phyloP scores from a whole-genome alignment of 2,329 filamentous ascomycete species.

The Colletotrichum truncatum region DNA sequence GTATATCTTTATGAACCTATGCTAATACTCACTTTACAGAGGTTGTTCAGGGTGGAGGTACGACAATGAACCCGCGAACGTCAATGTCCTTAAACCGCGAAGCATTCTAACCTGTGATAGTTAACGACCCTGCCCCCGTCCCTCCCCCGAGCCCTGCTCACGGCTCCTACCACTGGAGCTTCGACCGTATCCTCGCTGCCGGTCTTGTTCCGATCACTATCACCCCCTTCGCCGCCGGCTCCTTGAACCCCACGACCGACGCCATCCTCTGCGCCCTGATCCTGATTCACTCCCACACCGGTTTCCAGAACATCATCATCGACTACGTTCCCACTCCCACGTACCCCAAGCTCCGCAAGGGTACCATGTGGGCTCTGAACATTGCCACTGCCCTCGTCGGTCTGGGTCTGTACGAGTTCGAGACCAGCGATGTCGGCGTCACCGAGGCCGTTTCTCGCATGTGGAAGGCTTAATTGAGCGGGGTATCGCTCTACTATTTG shows the following conservation, averaged over 20 bases:
- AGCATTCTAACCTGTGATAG: slow-evolving; percentile 50
- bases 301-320: slow-evolving; percentile 89
- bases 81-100: slow-evolving; percentile 1
- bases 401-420: slow-evolving; percentile 95
- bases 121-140: slow-evolving; percentile 86
- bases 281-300: slow-evolving; percentile 94
- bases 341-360: slow-evolving; percentile 72
- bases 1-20: slow-evolving; percentile 1
- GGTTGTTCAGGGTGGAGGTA: slow-evolving; percentile 80
- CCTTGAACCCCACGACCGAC: slow-evolving; percentile 88
- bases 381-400: slow-evolving; percentile 81
- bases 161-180: slow-evolving; percentile 98
- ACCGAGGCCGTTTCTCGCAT: slow-evolving; percentile 89
- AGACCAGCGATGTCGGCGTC: slow-evolving; percentile 97
- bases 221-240: slow-evolving; percentile 90
- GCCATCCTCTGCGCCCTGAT: slow-evolving; percentile 84
- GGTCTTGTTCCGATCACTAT: slow-evolving; percentile 87
- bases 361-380: slow-evolving; percentile 83
- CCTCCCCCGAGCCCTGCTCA: slow-evolving; percentile 79
- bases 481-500: not conserved
- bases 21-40: slow-evolving; percentile 66
- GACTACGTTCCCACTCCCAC: slow-evolving; percentile 86
- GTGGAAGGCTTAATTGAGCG: slow-evolving; percentile 76
- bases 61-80: slow-evolving; percentile 32
- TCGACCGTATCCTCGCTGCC: slow-evolving; percentile 85